Conservation (phyloP, 2,329 filamentous ascomycete species). For the Talaromyces rugulosus region DNA sequence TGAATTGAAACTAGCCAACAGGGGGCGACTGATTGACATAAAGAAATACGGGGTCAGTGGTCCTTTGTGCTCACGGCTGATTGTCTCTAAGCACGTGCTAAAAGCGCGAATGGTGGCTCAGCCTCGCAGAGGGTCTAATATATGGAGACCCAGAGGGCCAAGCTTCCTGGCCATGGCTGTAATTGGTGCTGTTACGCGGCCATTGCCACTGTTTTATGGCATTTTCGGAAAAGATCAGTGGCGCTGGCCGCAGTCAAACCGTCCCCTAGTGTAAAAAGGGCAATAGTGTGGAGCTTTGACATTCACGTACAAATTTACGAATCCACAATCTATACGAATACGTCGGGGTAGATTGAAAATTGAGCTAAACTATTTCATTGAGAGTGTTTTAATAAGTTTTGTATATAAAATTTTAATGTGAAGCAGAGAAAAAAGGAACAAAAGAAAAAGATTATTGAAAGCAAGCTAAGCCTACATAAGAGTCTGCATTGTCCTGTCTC, state of each 20-base stretch:
- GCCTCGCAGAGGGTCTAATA: neutral
- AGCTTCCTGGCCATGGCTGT: neutral
- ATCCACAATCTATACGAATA: too few relatives aligned
- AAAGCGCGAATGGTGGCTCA: neutral
- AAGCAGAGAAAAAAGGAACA: too few relatives aligned
- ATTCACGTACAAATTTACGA: too few relatives aligned
- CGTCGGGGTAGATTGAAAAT: too few relatives aligned
- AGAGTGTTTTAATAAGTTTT: too few relatives aligned
- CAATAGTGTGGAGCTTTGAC: neutral
- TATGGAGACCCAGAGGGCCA: neutral
- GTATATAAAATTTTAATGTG: too few relatives aligned
- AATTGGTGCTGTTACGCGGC: neutral
- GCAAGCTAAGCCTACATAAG: too few relatives aligned
- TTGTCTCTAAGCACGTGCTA: neutral
- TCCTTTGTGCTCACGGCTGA: neutral
- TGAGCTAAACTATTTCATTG: too few relatives aligned
- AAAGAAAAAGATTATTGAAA: too few relatives aligned
- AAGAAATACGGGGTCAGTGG: neutral
- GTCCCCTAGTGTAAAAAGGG: neutral
- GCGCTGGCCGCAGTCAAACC: neutral
- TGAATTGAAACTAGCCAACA: neutral
- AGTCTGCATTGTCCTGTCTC: too few relatives aligned
- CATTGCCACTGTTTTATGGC: neutral
- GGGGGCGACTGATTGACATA: neutral
- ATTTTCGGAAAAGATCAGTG: neutral